Base-by-base conservation (phyloP, 2,329 filamentous ascomycete genomes). In the Botrytis sinoallii region DNA sequence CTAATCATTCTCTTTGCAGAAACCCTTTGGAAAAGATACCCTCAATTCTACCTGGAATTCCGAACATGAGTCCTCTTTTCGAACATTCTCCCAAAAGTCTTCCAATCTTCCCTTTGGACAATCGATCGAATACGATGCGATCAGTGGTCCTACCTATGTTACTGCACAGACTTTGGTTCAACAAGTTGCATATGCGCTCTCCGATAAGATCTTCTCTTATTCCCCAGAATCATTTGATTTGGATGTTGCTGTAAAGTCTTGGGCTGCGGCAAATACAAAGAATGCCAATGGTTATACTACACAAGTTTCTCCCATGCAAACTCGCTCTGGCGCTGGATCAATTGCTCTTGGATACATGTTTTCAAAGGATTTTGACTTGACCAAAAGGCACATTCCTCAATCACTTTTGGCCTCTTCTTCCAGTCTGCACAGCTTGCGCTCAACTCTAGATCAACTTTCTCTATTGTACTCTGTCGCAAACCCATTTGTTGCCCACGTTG, bases 311-410 rank as follows among this genome's bases (percentile, higher is more conserved):
- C 85, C 92, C 38, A 89, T 98, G 80, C 92, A 99, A 85, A 97
- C 95, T 61, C 89, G 96, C 71, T 89, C 92, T 73, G 96, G 96
- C 74, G 96, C 96, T 71, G 96, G 95, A 73, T 91, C 93, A 77
- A 92, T 98, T 81, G 94, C 96, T 35, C 88, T 99, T 67, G 96
- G 96, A 73, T 99, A 99, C 85, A 93, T 98, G 82, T 99, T 98
- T 87, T 98, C 95, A 75, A 93, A 94, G 80, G 96, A 99, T 84
- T 98, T 97, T 80, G 95, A 98, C 82, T 84, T 97, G 80, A 90
- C 89, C 85, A 98, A 96, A 87, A 91, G 95, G 78, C 91, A 96
- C 81, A 91, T 98, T 74, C 95, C 96, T 4, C 96, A 99, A 87
- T 91, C 93, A 25, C 90, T 99, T 76, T 85, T 99, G 76, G 95